phyloP scores from a whole-genome alignment of 2,329 filamentous ascomycete species.

The Botrytis squamosa region DNA sequence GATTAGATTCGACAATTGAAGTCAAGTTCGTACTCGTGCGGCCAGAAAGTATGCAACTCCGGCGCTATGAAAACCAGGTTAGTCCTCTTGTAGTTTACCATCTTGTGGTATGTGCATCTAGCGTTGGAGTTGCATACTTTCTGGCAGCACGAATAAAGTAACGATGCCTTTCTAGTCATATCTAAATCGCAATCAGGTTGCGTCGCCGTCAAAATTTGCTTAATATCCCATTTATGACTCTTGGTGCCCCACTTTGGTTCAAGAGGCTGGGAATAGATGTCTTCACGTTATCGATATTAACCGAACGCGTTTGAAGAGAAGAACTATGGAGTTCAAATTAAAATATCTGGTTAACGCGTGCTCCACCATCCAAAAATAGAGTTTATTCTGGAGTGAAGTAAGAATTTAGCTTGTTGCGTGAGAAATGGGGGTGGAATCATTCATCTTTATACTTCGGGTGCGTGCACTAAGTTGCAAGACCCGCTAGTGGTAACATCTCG shows the following conservation, averaged over 20 bases:
- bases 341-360: not conserved
- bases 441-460: not conserved
- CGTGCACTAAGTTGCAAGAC: not conserved
- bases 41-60: too few species aligned
- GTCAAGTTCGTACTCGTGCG: not conserved
- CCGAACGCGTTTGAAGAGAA: not conserved
- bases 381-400: not conserved
- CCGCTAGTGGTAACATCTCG: not conserved
- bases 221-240: not conserved
- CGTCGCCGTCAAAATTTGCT: not conserved
- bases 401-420: not conserved
- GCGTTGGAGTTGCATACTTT: too few species aligned
- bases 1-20: not conserved
- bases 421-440: not conserved
- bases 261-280: not conserved
- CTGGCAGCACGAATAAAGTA: not conserved
- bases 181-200: not conserved
- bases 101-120: too few species aligned
- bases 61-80: too few species aligned
- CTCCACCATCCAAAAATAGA: constrained; percentile 4
- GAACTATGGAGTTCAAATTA: not conserved
- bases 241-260: not conserved
- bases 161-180: not conserved
- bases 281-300: not conserved
- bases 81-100: too few species aligned